These are phyloP conservation scores for Ceratocystiopsis brevicomis DNA, from an alignment of 2,329 filamentous ascomycete genomes.

Conservation along the genomic window DNA sequence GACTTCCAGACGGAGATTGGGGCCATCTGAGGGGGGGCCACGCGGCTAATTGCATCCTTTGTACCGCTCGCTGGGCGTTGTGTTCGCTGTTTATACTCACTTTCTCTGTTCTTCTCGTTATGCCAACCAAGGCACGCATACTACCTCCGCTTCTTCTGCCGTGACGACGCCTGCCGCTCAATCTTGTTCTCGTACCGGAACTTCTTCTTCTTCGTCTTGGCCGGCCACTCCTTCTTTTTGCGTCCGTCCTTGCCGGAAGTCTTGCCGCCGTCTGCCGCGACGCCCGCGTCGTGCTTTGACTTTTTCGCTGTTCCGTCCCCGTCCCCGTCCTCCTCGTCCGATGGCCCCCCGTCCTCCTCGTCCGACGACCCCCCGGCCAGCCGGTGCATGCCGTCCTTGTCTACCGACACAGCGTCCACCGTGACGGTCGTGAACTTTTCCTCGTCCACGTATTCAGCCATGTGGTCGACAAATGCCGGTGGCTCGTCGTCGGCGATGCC, in stretches of 20 bases:
- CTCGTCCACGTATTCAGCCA: constrained; percentile 92
- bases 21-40: constrained; percentile 50
- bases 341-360: constrained; percentile 12
- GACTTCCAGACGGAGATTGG: constrained; percentile 81
- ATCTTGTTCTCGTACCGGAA: constrained; percentile 84
- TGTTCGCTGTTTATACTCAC: neutral
- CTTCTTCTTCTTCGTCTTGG: constrained; percentile 71
- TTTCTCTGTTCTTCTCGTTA: neutral
- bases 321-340: constrained; percentile 19
- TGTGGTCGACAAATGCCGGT: constrained; percentile 45
- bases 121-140: too few relatives aligned
- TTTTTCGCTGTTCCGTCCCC: constrained; percentile 15
- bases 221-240: constrained; percentile 25
- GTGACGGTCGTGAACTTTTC: constrained; percentile 92
- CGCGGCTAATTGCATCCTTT: neutral
- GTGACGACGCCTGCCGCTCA: constrained; percentile 56
- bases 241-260: constrained; percentile 16
- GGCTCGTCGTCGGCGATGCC: constrained; percentile 36
- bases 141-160: constrained; percentile 42
- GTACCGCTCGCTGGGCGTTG: neutral
- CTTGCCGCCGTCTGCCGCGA: constrained; percentile 15
- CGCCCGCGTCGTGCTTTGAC: constrained; percentile 13
- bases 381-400: constrained; percentile 51
- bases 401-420: constrained; percentile 70
- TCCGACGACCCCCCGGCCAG: constrained; percentile 18